Evolutionary conservation across 305 asterid species (phyloP).

Genomic region (Petunia hybrid): DNA sequence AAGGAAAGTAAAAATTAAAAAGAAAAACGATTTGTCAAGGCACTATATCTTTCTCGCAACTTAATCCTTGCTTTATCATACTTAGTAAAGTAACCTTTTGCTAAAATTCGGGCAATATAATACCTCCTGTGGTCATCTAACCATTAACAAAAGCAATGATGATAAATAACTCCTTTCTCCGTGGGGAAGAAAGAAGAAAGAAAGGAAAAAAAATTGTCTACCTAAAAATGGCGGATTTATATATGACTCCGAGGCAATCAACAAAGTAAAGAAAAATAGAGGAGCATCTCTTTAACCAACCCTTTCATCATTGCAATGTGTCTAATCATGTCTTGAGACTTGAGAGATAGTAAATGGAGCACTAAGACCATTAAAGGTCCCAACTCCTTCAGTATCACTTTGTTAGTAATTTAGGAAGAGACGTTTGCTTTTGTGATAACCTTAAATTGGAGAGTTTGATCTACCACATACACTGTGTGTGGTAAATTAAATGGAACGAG

Average conservation of each 20-base stretch:
- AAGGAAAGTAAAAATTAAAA: no score
- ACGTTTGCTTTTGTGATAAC: neutral
- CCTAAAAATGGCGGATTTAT: neutral
- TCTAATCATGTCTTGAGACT: constrained; percentile 31
- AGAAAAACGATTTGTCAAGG: no score
- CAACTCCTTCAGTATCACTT: constrained; percentile 19
- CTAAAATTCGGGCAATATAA: neutral
- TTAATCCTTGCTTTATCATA: neutral
- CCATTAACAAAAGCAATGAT: constrained; percentile 6
- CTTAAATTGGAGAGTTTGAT: no score
- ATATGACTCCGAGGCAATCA: constrained; percentile 15
- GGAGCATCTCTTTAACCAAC: neutral
- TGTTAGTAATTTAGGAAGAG: neutral
- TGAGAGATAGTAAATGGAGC: constrained; percentile 31
- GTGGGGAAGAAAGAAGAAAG: neutral
- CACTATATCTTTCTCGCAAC: neutral
- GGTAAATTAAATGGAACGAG: neutral
- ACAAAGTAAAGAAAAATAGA: neutral
- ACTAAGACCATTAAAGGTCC: constrained; percentile 32
- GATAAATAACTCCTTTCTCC: neutral
- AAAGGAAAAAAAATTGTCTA: neutral
- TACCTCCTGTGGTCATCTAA: neutral
- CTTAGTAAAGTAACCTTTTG: neutral
- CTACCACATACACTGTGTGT: neutral
- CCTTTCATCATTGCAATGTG: constrained; percentile 23